phyloP scores from a whole-genome alignment of 2,329 filamentous ascomycete genomes.

The Penicillium sp. region DNA sequence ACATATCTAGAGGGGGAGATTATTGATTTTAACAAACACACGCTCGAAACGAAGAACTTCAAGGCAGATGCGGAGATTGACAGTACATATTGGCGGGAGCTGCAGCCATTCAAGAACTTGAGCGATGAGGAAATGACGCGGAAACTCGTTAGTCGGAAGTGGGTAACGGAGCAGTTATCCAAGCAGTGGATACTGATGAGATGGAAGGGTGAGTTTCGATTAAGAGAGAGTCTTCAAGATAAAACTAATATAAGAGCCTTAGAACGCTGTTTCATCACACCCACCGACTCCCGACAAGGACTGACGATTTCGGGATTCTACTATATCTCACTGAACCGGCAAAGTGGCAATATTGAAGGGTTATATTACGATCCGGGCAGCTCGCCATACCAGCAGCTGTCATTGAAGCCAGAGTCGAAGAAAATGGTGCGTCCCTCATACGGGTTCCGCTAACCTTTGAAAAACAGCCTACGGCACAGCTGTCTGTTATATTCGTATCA shows the following conservation, averaged over 20 bases:
- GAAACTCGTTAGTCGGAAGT: slow-evolving; percentile 39
- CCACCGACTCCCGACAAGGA: slow-evolving; percentile 39
- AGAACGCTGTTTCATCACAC: slow-evolving; percentile 44
- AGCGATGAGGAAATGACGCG: slow-evolving; percentile 38
- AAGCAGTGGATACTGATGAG: slow-evolving; percentile 45
- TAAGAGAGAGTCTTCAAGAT: too few species aligned
- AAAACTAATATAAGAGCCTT: too few species aligned
- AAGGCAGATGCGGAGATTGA: slow-evolving; percentile 42
- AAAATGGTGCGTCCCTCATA: slow-evolving; percentile 39
- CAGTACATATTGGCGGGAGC: slow-evolving; percentile 42
- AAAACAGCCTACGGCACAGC: too few species aligned
- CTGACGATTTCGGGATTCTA: slow-evolving; percentile 46
- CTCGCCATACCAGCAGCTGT: slow-evolving; percentile 43
- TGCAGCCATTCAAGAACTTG: slow-evolving; percentile 42
- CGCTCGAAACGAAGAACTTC: slow-evolving; percentile 42
- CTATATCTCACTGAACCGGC: slow-evolving; percentile 41
- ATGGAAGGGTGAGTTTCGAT: slow-evolving; percentile 45
- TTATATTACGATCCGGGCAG: slow-evolving; percentile 45
- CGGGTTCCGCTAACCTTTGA: slow-evolving; percentile 37
- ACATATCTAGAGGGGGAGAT: slow-evolving; percentile 63
- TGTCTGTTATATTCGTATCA: too few species aligned
- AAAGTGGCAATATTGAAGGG: slow-evolving; percentile 41
- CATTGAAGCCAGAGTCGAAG: slow-evolving; percentile 33
- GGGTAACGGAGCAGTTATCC: slow-evolving; percentile 35
- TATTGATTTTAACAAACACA: slow-evolving; percentile 51